Base-by-base conservation (phyloP, 2,329 filamentous ascomycete species). In the Aspergillus brunneoviolaceus region DNA sequence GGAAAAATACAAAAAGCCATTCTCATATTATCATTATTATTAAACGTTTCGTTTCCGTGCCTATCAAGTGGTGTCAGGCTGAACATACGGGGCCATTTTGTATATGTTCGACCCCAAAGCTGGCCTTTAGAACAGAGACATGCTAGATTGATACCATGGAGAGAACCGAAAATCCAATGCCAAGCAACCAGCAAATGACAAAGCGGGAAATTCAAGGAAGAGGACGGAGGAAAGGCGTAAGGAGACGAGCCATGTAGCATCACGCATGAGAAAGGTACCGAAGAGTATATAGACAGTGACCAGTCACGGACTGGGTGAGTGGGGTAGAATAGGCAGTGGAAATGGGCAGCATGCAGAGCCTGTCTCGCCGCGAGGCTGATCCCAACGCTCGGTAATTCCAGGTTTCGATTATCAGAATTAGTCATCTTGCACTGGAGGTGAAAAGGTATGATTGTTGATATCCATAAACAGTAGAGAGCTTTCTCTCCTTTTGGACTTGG, bases 391-490 rank as follows among this genome's bases (percentile, higher is more conserved):
- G 27, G 27, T 29, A 9, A 29, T 29, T 10, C 9, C 27, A 29
- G 27, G 7, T 29, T 19, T 23, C 23, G 23, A 5, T 23, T 23
- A 23, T 23, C 4, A 4, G 23, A 23, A 23, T 23, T 63, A 55
- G 31, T 71, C 67, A 54, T 69, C 63, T 49, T 65, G 63, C 23
- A 69, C 51, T 16, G 67, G 56, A 35, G 67, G 51, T 31, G 70
- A 66, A 35, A 61, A 63, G 49, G 68, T 71, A 52, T 70, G 69
- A 58, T 75, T 65, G 35, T 69, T 70, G 42, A 70, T 61, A 42
- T 77, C 76, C 77, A 80, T 79, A 45, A 80, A 75, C 48, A 81
- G 67, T 68, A 82, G 74, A 19, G 79, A 80, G 63, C 80, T 82
- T 67, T 82, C 80, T 49, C 80, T 72, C 63, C 80, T 74, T 66